A percentile compares a stretch with the other conserved stretches of the same genome.
phyloP scores from a whole-genome alignment of 2,329 filamentous ascomycete genomes.

The Boeremia lycopersici region DNA sequence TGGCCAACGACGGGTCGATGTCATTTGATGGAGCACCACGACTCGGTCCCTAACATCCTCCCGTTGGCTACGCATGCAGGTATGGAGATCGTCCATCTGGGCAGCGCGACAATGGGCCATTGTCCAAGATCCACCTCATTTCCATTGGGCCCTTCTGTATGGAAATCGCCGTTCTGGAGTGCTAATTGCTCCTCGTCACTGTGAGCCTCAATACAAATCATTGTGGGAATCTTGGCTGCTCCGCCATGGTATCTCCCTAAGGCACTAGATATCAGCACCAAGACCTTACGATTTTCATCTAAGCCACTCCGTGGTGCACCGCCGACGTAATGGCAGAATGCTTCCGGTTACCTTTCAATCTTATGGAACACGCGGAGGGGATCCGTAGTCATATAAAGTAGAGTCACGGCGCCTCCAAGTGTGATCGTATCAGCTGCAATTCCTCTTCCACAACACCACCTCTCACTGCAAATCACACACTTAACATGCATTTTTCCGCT shows the following conservation, averaged over 20 bases:
- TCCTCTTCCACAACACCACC: background rate
- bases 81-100: conserved; percentile 7
- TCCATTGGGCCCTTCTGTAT: conserved; percentile 1
- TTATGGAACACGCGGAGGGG: conserved; percentile 3
- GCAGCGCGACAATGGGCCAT: background rate
- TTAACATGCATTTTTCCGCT: conserved; percentile 32
- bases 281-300: conserved; percentile 13
- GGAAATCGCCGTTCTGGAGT: conserved; percentile 15
- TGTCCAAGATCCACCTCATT: background rate
- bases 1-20: background rate
- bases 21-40: background rate
- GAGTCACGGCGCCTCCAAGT: background rate
- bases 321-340: conserved; percentile 25
- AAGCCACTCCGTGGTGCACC: conserved; percentile 11
- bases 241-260: conserved; percentile 9
- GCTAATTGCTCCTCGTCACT: background rate
- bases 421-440: conserved; percentile 9
- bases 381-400: conserved; percentile 27
- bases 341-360: background rate
- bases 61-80: conserved; percentile 4
- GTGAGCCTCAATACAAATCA: conserved; percentile 17
- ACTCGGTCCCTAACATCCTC: conserved; percentile 1
- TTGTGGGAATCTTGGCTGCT: conserved; percentile 23
- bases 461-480: background rate
- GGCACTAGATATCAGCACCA: conserved; percentile 20